Conservation (phyloP, 768 basidiomycete genomes). For the Mycena metata region DNA sequence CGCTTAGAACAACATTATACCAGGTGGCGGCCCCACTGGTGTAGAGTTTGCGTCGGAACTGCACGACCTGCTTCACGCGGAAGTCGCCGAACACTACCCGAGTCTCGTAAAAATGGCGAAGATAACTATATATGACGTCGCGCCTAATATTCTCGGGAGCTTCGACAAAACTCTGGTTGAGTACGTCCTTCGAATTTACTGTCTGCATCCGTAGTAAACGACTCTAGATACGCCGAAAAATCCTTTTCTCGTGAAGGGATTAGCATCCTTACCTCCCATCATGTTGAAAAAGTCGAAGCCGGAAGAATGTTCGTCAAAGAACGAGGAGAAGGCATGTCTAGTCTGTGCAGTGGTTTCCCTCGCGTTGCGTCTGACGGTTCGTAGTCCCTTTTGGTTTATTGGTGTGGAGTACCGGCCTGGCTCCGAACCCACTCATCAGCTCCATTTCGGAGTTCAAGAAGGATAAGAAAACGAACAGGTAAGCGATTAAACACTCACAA, state of each 20-base stretch:
- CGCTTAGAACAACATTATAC: conserved; percentile 14
- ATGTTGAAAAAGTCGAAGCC: conserved; percentile 77
- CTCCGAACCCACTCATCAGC: conserved; percentile 83
- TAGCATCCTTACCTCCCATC: conserved; percentile 75
- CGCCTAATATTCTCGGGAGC: conserved; percentile 77
- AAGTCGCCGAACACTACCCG: conserved; percentile 74
- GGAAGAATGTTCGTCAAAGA: conserved; percentile 79
- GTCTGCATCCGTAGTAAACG: background rate
- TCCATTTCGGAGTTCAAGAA: conserved; percentile 72
- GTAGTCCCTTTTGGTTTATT: conserved; percentile 85
- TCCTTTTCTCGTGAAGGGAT: conserved; percentile 84
- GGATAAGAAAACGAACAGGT: conserved; percentile 71
- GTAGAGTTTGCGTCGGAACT: conserved; percentile 90
- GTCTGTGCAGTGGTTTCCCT: conserved; percentile 17
- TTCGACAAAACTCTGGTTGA: conserved; percentile 79
- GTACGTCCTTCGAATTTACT: conserved; percentile 50
- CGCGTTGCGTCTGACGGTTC: conserved; percentile 23
- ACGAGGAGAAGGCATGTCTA: conserved; percentile 71
- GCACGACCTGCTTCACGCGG: conserved; percentile 80
- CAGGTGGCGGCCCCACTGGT: conserved; percentile 83
- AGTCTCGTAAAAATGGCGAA: conserved; percentile 71
- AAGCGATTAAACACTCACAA: conserved; percentile 22
- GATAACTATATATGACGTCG: conserved; percentile 88
- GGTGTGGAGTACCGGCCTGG: conserved; percentile 90
- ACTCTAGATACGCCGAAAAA: conserved; percentile 73